Conservation (phyloP, 2,329 filamentous ascomycete genomes). For the Bipolaris gigantea region DNA sequence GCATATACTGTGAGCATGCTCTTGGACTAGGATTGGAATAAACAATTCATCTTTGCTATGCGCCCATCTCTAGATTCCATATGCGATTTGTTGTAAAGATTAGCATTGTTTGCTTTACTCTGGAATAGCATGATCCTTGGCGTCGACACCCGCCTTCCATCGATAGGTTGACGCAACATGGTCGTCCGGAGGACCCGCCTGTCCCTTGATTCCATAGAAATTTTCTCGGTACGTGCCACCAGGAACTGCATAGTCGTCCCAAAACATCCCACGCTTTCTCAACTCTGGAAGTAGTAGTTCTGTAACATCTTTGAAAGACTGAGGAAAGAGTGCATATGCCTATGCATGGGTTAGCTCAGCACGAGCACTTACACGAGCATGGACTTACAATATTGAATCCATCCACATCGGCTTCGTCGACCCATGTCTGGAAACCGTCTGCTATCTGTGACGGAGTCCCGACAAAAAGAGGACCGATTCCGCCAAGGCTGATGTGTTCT, state of each 20-base stretch:
- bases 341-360: slow-evolving; percentile 8
- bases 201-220: slow-evolving; percentile 56
- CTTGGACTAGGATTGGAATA: too few species aligned
- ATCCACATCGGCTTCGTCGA: slow-evolving; percentile 69
- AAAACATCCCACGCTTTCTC: slow-evolving; percentile 60
- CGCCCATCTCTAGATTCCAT: too few species aligned
- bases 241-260: slow-evolving; percentile 56
- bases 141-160: slow-evolving; percentile 42
- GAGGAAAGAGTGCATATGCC: slow-evolving; percentile 68
- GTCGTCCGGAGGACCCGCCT: slow-evolving; percentile 54
- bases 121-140: slow-evolving; percentile 35
- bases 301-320: slow-evolving; percentile 68
- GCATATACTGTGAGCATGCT: too few species aligned
- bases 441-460: slow-evolving; percentile 67
- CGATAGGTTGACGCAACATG: slow-evolving; percentile 57
- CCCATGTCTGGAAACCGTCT: slow-evolving; percentile 68
- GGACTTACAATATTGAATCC: slow-evolving; percentile 70
- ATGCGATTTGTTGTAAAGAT: not conserved
- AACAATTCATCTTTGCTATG: too few species aligned
- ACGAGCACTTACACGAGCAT: too few species aligned
- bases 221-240: slow-evolving; percentile 65
- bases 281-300: slow-evolving; percentile 68
- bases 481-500: slow-evolving; percentile 68
- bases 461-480: slow-evolving; percentile 65
- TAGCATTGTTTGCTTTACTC: not conserved